Conservation (phyloP, 352 stramenopile genomes). For the Phytophthora agathidicida region DNA sequence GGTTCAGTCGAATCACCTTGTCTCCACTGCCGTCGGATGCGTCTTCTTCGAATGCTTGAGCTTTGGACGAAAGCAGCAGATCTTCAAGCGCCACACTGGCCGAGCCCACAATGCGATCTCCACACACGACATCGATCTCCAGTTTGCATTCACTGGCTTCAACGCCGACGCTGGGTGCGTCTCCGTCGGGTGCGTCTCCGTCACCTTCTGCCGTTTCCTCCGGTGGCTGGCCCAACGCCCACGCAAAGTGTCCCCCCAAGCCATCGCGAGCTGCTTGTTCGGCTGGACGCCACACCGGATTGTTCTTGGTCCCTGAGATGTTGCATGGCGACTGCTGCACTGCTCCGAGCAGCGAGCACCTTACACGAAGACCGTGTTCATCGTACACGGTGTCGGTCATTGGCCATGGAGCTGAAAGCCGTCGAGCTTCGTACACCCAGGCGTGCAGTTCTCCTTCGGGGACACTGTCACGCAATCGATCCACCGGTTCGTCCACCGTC, state of each 20-base stretch:
- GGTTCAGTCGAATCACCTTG: conserved; percentile 20
- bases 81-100: conserved; percentile 42
- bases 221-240: conserved; percentile 35
- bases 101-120: conserved; percentile 47
- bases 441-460: conserved; percentile 48
- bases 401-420: conserved; percentile 41
- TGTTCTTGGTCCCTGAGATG: conserved; percentile 40
- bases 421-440: conserved; percentile 57
- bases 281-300: conserved; percentile 46
- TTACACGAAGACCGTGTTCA: conserved; percentile 47
- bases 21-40: conserved; percentile 4
- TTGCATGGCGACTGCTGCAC: conserved; percentile 54
- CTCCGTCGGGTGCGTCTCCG: too few species aligned
- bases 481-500: conserved; percentile 13
- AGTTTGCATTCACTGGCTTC: conserved; percentile 46
- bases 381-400: conserved; percentile 56
- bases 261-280: conserved; percentile 31
- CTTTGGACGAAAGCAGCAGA: conserved; percentile 35
- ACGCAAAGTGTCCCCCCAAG: conserved; percentile 48
- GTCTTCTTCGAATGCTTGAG: conserved; percentile 22
- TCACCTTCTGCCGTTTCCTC: conserved; percentile 15
- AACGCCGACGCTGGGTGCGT: conserved; percentile 2
- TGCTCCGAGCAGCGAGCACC: conserved; percentile 48
- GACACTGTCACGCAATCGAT: conserved; percentile 32
- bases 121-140: conserved; percentile 62